Conservation (phyloP, 2,329 filamentous ascomycete species). For the Didymella pinodella region DNA sequence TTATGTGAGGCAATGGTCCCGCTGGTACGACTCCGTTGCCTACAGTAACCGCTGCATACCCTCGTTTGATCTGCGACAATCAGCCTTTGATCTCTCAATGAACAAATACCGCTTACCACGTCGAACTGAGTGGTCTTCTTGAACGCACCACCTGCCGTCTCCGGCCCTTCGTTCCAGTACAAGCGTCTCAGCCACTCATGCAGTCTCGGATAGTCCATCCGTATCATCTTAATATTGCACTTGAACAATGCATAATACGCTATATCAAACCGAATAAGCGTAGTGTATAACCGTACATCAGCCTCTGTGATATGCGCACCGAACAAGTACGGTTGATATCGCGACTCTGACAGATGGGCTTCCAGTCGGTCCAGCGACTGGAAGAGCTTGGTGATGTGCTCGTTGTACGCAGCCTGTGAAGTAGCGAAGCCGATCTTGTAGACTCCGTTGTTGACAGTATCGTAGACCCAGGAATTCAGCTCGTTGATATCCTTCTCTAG, state of each 20-base stretch:
- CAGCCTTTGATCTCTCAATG: not conserved
- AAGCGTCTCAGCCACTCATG: conserved; percentile 81
- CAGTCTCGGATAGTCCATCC: conserved; percentile 80
- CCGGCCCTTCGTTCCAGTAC: conserved; percentile 72
- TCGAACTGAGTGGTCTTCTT: conserved; percentile 42
- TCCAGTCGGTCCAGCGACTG: conserved; percentile 79
- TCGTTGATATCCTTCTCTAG: conserved; percentile 76
- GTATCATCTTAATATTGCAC: conserved; percentile 85
- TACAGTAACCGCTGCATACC: conserved; percentile 37
- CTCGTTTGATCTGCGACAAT: conserved; percentile 38
- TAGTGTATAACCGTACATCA: conserved; percentile 60
- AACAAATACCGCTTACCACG: conserved; percentile 18
- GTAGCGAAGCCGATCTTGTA: conserved; percentile 67
- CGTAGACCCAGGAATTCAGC: conserved; percentile 82
- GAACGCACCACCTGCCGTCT: conserved; percentile 41
- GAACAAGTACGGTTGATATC: conserved; percentile 73
- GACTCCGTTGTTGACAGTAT: conserved; percentile 62
- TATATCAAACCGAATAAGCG: conserved; percentile 66
- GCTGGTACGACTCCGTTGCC: conserved; percentile 37
- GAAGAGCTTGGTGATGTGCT: conserved; percentile 76
- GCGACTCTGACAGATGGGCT: conserved; percentile 65
- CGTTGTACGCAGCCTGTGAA: conserved; percentile 79
- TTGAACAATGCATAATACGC: conserved; percentile 67
- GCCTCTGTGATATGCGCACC: conserved; percentile 65
- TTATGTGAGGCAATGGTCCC: conserved; percentile 32